These are phyloP conservation scores for Heimioporus sp. DNA, from an alignment of 768 basidiomycete genomes.

Conservation along the genomic window DNA sequence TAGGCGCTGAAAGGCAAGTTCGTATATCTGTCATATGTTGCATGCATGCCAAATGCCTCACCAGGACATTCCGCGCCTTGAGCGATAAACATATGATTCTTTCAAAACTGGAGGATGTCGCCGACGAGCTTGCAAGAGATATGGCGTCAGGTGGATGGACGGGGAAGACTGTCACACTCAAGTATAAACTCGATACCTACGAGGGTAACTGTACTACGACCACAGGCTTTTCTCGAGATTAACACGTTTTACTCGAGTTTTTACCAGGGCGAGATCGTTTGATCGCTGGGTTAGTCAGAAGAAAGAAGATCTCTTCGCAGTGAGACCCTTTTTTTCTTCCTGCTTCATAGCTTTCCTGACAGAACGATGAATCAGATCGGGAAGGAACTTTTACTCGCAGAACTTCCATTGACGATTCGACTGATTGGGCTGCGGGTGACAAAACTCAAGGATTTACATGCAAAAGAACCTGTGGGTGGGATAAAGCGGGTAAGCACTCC, in stretches of 20 bases:
- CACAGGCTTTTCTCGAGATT: background rate
- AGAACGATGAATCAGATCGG: slow-evolving; percentile 54
- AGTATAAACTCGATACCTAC: slow-evolving; percentile 90
- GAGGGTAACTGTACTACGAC: slow-evolving; percentile 49
- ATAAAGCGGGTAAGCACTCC: slow-evolving; percentile 69
- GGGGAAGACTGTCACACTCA: slow-evolving; percentile 87
- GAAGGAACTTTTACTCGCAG: slow-evolving; percentile 75
- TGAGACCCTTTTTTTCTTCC: slow-evolving; percentile 33
- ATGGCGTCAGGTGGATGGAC: slow-evolving; percentile 79
- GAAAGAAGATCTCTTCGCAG: slow-evolving; percentile 75
- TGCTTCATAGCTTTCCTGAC: slow-evolving; percentile 1
- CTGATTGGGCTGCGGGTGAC: slow-evolving; percentile 88
- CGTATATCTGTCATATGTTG: background rate
- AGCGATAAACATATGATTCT: slow-evolving; percentile 65
- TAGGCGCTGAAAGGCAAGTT: slow-evolving; percentile 81
- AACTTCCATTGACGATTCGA: slow-evolving; percentile 76
- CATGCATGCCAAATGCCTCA: background rate
- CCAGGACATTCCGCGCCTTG: slow-evolving; percentile 75
- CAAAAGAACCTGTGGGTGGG: slow-evolving; percentile 43
- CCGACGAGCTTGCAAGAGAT: slow-evolving; percentile 78
- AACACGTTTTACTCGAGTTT: slow-evolving; percentile 42
- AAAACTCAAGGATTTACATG: slow-evolving; percentile 80
- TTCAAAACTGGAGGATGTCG: slow-evolving; percentile 75
- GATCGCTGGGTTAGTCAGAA: slow-evolving; percentile 70
- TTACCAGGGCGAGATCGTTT: slow-evolving; percentile 81